Conservation (phyloP, 345 rosid species). For the Melastoma malabathricum region DNA sequence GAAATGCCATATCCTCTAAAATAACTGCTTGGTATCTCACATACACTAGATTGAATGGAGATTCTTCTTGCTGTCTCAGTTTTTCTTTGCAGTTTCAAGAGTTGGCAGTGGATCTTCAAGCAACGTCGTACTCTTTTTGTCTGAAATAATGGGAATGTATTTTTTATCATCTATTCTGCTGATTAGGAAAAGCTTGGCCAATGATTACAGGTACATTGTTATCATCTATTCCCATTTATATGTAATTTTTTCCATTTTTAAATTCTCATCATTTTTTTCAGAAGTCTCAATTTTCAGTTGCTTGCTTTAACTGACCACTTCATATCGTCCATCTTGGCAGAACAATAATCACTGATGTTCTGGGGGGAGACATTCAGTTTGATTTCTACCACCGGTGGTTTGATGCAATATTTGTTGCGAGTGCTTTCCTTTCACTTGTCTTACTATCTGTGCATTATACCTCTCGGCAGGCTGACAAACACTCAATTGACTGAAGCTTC, state of each 20-base stretch:
- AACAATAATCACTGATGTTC: conserved; percentile 80
- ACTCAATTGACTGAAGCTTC: conserved; percentile 45
- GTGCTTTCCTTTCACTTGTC: conserved; percentile 87
- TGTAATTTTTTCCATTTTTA: too few relatives aligned
- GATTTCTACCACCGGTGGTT: conserved; percentile 97
- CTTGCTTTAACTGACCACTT: not conserved
- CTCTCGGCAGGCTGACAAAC: conserved; percentile 92
- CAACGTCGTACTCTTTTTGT: conserved; percentile 83
- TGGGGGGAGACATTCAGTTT: conserved; percentile 96
- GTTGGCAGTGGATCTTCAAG: conserved; percentile 99
- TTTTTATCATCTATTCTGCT: conserved; percentile 87
- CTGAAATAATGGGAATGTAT: conserved; percentile 99
- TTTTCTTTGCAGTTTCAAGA: conserved; percentile 96
- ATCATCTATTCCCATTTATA: not conserved
- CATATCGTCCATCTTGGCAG: conserved; percentile 29
- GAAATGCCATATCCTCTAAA: too few relatives aligned
- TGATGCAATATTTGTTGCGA: conserved; percentile 90
- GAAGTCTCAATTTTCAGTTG: not conserved
- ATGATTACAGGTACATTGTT: conserved; percentile 61
- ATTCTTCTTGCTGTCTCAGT: conserved; percentile 35
- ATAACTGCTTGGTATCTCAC: not conserved
- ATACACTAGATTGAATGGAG: not conserved
- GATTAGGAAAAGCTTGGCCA: conserved; percentile 92
- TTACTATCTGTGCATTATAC: conserved; percentile 91
- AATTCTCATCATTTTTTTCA: too few relatives aligned